phyloP scores from a whole-genome alignment of 2,329 filamentous ascomycete genomes.

The Whalleya microplaca region DNA sequence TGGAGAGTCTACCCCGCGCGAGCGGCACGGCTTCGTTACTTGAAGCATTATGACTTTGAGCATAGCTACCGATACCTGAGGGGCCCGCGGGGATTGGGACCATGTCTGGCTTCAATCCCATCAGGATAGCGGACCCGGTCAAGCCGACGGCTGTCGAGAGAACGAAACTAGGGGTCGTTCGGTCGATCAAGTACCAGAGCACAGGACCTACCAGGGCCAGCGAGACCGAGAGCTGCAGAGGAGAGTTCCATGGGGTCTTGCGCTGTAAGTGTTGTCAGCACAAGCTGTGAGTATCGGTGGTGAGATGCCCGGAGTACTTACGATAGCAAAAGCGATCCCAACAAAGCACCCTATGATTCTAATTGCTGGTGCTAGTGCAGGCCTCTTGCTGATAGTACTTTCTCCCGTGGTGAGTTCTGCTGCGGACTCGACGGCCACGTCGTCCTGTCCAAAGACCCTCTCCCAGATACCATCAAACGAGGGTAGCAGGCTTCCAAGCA shows the following conservation, averaged over 20 bases:
- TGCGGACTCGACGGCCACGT: constrained; percentile 19
- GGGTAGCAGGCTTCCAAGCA: constrained; percentile 78
- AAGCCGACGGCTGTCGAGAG: constrained; percentile 76
- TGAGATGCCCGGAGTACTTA: constrained; percentile 48
- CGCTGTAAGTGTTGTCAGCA: constrained; percentile 56
- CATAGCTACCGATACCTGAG: constrained; percentile 19
- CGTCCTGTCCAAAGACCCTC: constrained; percentile 46
- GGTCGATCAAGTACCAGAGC: constrained; percentile 95
- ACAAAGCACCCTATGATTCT: constrained; percentile 64
- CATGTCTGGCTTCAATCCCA: constrained; percentile 77
- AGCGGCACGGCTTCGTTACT: constrained; percentile 22
- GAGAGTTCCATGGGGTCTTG: constrained; percentile 90
- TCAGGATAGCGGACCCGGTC: constrained; percentile 72
- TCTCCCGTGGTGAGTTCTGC: constrained; percentile 29
- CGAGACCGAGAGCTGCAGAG: constrained; percentile 88
- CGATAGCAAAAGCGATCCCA: constrained; percentile 72
- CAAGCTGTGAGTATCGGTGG: constrained; percentile 5
- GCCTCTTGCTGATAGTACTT: constrained; percentile 35
- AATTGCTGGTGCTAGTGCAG: constrained; percentile 59
- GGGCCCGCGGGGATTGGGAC: constrained; percentile 67
- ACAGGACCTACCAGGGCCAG: constrained; percentile 90
- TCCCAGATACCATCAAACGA: constrained; percentile 82
- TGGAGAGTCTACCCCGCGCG: constrained; percentile 59
- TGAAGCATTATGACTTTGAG: constrained; percentile 11
- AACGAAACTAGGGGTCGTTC: constrained; percentile 81